A percentile compares a stretch with the other conserved stretches of the same genome.
Conservation (phyloP, 2,329 filamentous ascomycete genomes). For the Mariannaea sp. region DNA sequence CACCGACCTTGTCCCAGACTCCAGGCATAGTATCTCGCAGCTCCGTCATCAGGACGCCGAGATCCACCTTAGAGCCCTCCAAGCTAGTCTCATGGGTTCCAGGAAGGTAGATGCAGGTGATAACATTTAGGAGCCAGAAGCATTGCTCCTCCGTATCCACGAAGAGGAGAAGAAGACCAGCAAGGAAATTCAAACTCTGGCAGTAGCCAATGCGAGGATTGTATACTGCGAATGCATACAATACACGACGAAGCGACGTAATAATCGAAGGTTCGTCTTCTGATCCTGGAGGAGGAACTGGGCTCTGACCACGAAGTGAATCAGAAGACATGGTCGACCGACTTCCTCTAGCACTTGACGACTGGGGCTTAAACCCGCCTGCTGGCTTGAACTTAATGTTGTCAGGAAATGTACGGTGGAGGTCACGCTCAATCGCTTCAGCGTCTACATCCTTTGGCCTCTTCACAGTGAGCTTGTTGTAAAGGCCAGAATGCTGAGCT, state of each 20-base stretch:
- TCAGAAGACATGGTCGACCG: slow-evolving; percentile 44
- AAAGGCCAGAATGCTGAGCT: slow-evolving; percentile 75
- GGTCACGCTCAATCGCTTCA: slow-evolving; percentile 90
- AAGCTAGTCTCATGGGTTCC: slow-evolving; percentile 90
- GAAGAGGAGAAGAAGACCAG: slow-evolving; percentile 86
- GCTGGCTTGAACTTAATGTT: slow-evolving; percentile 85
- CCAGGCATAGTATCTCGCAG: slow-evolving; percentile 81
- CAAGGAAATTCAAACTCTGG: slow-evolving; percentile 93
- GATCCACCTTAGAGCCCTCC: slow-evolving; percentile 90
- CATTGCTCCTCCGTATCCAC: slow-evolving; percentile 86
- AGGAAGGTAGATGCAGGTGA: slow-evolving; percentile 85
- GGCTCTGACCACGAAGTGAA: slow-evolving; percentile 43
- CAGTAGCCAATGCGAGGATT: slow-evolving; percentile 94
- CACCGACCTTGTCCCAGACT: slow-evolving; percentile 87
- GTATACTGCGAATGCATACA: slow-evolving; percentile 89
- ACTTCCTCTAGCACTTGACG: slow-evolving; percentile 42
- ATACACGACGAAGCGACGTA: slow-evolving; percentile 77
- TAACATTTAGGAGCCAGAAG: slow-evolving; percentile 92
- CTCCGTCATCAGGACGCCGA: slow-evolving; percentile 88
- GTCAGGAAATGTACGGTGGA: slow-evolving; percentile 93
- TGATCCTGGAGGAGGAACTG: slow-evolving; percentile 40
- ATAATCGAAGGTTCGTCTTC: slow-evolving; percentile 76
- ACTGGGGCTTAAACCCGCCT: slow-evolving; percentile 40
- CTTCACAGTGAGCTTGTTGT: slow-evolving; percentile 69
- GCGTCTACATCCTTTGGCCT: slow-evolving; percentile 73